phyloP scores from a whole-genome alignment of 2,329 filamentous ascomycete genomes.

The Neopestalotiopsis sp. region DNA sequence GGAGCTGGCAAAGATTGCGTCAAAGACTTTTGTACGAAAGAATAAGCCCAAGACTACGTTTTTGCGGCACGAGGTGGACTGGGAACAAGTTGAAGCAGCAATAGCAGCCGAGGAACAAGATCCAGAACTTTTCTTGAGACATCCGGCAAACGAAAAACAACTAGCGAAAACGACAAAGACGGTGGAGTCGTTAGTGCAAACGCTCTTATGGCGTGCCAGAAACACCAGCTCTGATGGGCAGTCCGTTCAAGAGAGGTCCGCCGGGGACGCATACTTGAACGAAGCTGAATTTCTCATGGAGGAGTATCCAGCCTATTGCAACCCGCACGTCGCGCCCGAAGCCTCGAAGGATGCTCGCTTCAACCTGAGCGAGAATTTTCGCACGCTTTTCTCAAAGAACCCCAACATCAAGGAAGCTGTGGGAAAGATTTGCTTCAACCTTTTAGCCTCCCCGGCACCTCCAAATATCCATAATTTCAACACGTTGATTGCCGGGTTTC shows the following conservation, averaged over 20 bases:
- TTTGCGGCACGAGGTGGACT: conserved; percentile 31
- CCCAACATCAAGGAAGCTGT: conserved; percentile 35
- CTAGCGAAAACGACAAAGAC: conserved; percentile 14
- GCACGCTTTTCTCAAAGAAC: conserved; percentile 33
- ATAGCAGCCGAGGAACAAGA: conserved; percentile 32
- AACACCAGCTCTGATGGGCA: neutral
- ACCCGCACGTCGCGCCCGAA: conserved; percentile 23
- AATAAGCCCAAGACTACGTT: conserved; percentile 23
- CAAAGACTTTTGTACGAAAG: conserved; percentile 24
- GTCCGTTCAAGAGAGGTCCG: conserved; percentile 17
- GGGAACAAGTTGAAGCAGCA: conserved; percentile 33
- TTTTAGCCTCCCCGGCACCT: conserved; percentile 65
- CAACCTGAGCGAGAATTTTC: conserved; percentile 32
- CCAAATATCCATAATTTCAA: conserved; percentile 76
- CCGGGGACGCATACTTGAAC: conserved; percentile 15
- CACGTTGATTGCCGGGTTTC: conserved; percentile 70
- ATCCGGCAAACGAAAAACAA: conserved; percentile 27
- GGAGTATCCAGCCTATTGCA: conserved; percentile 32
- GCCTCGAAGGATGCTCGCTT: conserved; percentile 24
- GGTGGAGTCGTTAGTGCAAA: conserved; percentile 20
- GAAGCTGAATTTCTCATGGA: conserved; percentile 27
- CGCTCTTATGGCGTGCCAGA: conserved; percentile 13
- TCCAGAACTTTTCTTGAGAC: conserved; percentile 22
- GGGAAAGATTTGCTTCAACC: conserved; percentile 66
- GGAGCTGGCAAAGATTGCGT: conserved; percentile 30